Conservation (phyloP, 768 basidiomycete genomes). For the Podaxis rugospora region DNA sequence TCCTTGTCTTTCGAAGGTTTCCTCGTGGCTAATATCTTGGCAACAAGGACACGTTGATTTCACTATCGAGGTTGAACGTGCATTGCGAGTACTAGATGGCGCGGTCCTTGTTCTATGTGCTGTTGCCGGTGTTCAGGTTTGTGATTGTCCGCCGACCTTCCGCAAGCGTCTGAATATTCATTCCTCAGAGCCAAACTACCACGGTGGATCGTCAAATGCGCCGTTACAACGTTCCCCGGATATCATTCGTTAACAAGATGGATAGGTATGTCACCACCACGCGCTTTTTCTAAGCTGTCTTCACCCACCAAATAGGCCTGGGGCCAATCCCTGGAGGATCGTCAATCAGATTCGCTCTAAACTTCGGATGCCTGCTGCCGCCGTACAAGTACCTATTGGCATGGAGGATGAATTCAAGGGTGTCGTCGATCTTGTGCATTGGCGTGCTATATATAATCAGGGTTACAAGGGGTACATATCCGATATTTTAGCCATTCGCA, state of each 20-base stretch:
- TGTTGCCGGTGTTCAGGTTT: constrained; percentile 91
- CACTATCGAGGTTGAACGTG: constrained; percentile 98
- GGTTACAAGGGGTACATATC: constrained; percentile 83
- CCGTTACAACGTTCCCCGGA: constrained; percentile 90
- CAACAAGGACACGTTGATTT: constrained; percentile 95
- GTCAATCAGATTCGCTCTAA: constrained; percentile 89
- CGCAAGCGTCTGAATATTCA: not conserved
- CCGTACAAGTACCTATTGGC: constrained; percentile 95
- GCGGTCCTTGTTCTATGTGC: constrained; percentile 96
- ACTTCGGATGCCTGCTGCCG: constrained; percentile 88
- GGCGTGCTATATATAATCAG: constrained; percentile 93
- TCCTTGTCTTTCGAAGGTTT: not conserved
- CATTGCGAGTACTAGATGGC: constrained; percentile 92
- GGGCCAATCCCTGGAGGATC: constrained; percentile 96
- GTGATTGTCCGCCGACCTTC: not conserved
- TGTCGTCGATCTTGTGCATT: constrained; percentile 90
- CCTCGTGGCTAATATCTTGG: not conserved
- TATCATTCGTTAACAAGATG: constrained; percentile 99
- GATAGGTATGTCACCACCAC: constrained; percentile 55
- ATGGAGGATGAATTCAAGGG: constrained; percentile 82
- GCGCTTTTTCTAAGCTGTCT: not conserved
- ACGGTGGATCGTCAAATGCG: constrained; percentile 99
- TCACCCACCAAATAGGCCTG: constrained; percentile 53
- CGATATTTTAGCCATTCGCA: not conserved
- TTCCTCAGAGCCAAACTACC: constrained; percentile 85